Evolutionary conservation across 352 stramenopile genomes (phyloP), one percentile per base, ranked within the genome.

Genomic region (Phytopythium vexans): DNA sequence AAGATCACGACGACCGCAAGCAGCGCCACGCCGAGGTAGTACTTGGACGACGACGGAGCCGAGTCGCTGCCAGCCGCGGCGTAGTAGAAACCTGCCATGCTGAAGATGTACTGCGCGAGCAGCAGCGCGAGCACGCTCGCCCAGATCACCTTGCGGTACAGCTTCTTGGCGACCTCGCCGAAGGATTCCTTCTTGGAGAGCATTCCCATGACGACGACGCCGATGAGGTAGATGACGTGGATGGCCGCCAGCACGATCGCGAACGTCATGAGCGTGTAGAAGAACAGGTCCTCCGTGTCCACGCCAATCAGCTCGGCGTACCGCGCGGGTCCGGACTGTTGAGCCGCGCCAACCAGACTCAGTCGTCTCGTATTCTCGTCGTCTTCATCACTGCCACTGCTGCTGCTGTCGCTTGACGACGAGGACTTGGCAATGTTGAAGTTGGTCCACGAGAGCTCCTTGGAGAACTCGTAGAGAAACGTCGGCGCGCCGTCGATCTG

Each of bases 91-190:
- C 21, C 21, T 27, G 80, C 72, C 85, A 95, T 95, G 5, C 75
- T 72, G 44, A 95, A 86, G 61, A 90, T 95, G 71, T 95, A 95
- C 62, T 93, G 80, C 40, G 82, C 81, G 52, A 95, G 41, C 12
- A 95, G 54, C 42, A 95, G 62, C 32, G 81, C 76, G 36, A 94
- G 53, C 42, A 95, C 60, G 15, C 61, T 59, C 15, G 77, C 75
- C 75, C 85, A 93, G 47, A 93, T 70, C 10, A 95, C 82, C 58
- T 93, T 92, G 49, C 77, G 77, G 67, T 93, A 94, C 68, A 27
- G 16, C 47, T 52, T 52, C 8, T 15, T 12, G n/a, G 77, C 74
- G 38, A 91, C 45, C 3, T 85, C 48, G 0, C 77, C 65, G 27
- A 92, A 79, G 11, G 64, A 79, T 41, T 88, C 58, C 32, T 88